phyloP scores from a whole-genome alignment of 2,329 filamentous ascomycete species.

The Thielaviopsis euricoi region DNA sequence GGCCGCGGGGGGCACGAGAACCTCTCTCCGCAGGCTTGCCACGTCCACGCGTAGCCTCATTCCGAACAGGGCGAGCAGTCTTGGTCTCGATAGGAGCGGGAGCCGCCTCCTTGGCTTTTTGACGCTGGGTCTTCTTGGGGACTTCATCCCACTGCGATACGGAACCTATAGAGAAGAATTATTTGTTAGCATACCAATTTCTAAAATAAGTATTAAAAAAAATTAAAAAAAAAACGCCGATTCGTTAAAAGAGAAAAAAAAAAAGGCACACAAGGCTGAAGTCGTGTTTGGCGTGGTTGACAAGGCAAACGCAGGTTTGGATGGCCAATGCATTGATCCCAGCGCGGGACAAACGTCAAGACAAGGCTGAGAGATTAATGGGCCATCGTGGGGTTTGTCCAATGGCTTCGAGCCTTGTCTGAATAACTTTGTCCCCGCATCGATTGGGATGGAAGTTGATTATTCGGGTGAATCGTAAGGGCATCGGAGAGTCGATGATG shows the following conservation, averaged over 20 bases:
- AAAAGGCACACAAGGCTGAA: no score
- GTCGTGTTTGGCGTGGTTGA: not conserved
- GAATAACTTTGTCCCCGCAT: not conserved
- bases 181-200: not conserved
- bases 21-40: conserved; percentile 47
- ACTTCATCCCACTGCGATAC: conserved; percentile 77
- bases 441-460: not conserved
- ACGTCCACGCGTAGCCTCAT: conserved; percentile 46
- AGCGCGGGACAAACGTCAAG: not conserved
- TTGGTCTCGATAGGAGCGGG: conserved; percentile 32
- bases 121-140: conserved; percentile 60
- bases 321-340: not conserved
- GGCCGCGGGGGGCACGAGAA: conserved; percentile 44
- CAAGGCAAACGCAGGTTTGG: not conserved
- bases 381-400: not conserved
- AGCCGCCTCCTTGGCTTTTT: conserved; percentile 50
- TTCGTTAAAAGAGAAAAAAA: not conserved
- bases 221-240: not conserved
- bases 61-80: conserved; percentile 39
- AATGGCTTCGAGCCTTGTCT: not conserved
- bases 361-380: not conserved
- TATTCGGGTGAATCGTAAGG: not conserved
- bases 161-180: conserved; percentile 34
- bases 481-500: not conserved
- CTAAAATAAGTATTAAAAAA: no score